Conservation (phyloP, 371 early-diverging fungal species). For the Coemansia sp. region DNA sequence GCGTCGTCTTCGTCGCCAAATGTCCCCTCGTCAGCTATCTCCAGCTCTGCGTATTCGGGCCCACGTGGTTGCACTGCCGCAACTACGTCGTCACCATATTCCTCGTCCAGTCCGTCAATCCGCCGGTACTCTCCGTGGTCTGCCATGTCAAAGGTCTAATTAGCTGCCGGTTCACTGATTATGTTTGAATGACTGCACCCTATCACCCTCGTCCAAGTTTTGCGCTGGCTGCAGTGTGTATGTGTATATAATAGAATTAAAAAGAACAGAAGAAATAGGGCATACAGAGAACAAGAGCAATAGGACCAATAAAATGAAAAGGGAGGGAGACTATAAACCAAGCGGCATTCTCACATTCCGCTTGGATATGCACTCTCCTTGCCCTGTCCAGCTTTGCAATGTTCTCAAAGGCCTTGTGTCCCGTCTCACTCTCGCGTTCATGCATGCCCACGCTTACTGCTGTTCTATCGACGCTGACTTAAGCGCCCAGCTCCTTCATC, state of each 20-base stretch:
- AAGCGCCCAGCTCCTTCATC: constrained; percentile 47
- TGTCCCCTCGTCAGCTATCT: constrained; percentile 13
- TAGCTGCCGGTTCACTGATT: background rate
- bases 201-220: background rate
- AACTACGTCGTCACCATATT: background rate
- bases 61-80: constrained; percentile 10
- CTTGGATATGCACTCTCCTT: too few species aligned
- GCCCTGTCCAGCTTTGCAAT: too few species aligned
- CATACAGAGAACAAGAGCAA: too few species aligned
- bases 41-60: constrained; percentile 39
- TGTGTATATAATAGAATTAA: background rate
- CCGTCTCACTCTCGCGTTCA: too few species aligned
- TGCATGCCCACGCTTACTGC: too few species aligned
- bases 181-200: background rate
- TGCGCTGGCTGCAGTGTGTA: background rate
- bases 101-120: constrained; percentile 17
- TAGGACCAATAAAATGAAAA: too few species aligned
- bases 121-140: constrained; percentile 20
- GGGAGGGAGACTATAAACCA: too few species aligned
- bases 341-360: too few species aligned
- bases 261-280: background rate
- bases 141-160: constrained; percentile 10
- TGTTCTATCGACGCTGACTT: background rate
- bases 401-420: too few species aligned
- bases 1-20: constrained; percentile 47